These are phyloP conservation scores for Pholiota molesta DNA, from an alignment of 768 basidiomycete genomes.

Conservation along the genomic window DNA sequence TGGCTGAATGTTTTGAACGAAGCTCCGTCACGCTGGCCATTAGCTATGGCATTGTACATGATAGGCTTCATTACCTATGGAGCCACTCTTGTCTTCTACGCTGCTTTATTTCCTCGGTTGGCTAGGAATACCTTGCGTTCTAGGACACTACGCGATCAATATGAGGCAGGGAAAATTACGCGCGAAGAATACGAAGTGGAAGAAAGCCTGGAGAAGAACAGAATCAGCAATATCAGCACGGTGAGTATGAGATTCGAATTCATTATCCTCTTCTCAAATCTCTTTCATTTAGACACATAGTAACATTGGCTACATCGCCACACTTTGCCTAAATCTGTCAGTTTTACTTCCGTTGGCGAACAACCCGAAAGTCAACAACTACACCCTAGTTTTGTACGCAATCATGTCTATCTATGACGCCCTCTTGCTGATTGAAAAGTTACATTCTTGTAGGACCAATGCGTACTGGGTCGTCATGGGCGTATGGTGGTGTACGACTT, in stretches of 20 bases:
- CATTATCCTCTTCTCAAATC: neutral
- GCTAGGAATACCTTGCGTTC: constrained; percentile 77
- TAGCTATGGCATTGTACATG: constrained; percentile 80
- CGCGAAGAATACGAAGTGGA: constrained; percentile 70
- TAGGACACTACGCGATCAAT: constrained; percentile 53
- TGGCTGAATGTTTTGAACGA: neutral
- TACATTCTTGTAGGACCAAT: constrained; percentile 50
- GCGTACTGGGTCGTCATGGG: constrained; percentile 79
- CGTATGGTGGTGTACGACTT: constrained; percentile 83
- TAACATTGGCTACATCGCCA: constrained; percentile 74
- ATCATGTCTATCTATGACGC: neutral
- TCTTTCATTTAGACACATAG: constrained; percentile 58
- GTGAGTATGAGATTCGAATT: constrained; percentile 37
- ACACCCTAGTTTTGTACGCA: constrained; percentile 67
- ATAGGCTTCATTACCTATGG: constrained; percentile 79
- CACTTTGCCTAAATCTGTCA: constrained; percentile 67
- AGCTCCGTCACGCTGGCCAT: constrained; percentile 73
- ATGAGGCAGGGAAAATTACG: constrained; percentile 60
- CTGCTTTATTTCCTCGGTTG: constrained; percentile 77
- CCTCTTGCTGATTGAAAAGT: neutral
- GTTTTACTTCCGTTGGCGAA: constrained; percentile 63
- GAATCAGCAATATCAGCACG: constrained; percentile 84
- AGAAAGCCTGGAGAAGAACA: constrained; percentile 82
- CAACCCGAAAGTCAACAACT: constrained; percentile 73
- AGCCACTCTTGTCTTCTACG: constrained; percentile 81